Percentiles rank a stretch among this genome's conserved stretches.
These are phyloP conservation scores for Globisporangium abappressorium DNA, from an alignment of 352 stramenopile species.

Conservation along the genomic window DNA sequence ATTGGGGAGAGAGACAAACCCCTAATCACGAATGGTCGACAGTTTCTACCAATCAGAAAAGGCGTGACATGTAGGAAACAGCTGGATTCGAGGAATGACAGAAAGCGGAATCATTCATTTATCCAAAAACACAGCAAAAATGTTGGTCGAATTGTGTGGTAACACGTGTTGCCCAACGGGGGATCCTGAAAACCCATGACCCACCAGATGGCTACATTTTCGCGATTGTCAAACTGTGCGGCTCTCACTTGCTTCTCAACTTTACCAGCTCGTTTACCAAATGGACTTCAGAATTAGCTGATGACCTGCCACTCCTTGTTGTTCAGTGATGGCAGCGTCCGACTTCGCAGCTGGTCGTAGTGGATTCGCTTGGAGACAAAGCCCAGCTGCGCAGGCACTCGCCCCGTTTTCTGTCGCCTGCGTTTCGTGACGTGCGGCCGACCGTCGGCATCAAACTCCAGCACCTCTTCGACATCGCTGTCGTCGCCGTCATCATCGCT, in stretches of 20 bases:
- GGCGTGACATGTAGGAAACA: background rate
- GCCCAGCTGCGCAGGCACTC: slow-evolving; percentile 38
- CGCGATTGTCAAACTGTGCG: background rate
- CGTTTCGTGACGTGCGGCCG: slow-evolving; percentile 36
- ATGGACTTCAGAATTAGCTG: slow-evolving; percentile 20
- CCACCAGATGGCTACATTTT: slow-evolving; percentile 9
- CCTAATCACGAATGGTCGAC: background rate
- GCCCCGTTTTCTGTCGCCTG: slow-evolving; percentile 20
- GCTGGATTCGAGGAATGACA: background rate
- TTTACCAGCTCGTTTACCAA: too few relatives aligned
- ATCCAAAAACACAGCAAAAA: background rate
- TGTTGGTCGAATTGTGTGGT: background rate
- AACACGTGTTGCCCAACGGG: background rate
- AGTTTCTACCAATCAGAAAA: slow-evolving; percentile 6
- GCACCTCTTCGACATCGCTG: slow-evolving; percentile 43
- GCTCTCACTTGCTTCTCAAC: too few relatives aligned
- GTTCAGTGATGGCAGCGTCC: slow-evolving; percentile 49
- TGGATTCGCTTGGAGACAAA: slow-evolving; percentile 58
- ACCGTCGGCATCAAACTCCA: slow-evolving; percentile 39
- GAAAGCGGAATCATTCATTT: background rate
- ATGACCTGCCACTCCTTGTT: slow-evolving; percentile 61
- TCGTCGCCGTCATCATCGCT: slow-evolving; percentile 54
- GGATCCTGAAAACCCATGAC: background rate
- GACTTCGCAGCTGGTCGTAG: slow-evolving; percentile 52
- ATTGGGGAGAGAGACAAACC: background rate